A percentile compares a stretch with the other conserved stretches of the same genome.
Evolutionary conservation across 768 basidiomycete genomes (phyloP).

Genomic region (Leccinum incarnatum): DNA sequence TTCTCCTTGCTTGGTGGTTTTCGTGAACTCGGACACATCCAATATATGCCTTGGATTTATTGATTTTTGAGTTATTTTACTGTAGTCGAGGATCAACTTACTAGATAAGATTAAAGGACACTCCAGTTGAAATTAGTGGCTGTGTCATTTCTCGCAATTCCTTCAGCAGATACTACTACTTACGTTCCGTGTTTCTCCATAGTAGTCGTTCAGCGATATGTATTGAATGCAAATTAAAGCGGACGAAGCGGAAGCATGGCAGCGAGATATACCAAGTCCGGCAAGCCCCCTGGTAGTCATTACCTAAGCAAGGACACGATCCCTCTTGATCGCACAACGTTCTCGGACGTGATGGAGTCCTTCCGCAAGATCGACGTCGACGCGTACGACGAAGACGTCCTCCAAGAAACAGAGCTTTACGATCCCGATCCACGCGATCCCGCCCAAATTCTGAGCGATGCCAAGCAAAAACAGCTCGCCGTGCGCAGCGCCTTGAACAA

Average conservation of each 20-base stretch:
- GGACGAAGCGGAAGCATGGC: too few relatives aligned
- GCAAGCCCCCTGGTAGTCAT: not conserved
- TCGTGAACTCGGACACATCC: not conserved
- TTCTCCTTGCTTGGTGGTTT: not conserved
- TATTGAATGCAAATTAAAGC: too few relatives aligned
- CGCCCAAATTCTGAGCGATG: constrained; percentile 67
- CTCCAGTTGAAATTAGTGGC: not conserved
- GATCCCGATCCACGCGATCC: constrained; percentile 82
- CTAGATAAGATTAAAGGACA: not conserved
- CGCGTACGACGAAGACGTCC: constrained; percentile 84
- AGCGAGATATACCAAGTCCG: too few relatives aligned
- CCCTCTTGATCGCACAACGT: not conserved
- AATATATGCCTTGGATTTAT: not conserved
- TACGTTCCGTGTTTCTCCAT: too few relatives aligned
- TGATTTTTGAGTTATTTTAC: not conserved
- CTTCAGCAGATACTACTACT: too few relatives aligned
- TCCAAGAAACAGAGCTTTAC: constrained; percentile 83
- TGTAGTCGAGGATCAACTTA: not conserved
- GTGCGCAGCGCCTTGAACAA: constrained; percentile 74
- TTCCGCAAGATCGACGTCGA: constrained; percentile 97
- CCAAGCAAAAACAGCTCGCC: constrained; percentile 67
- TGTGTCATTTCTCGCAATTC: too few relatives aligned
- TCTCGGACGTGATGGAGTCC: constrained; percentile 41
- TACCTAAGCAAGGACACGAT: constrained; percentile 8
- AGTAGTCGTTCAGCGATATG: too few relatives aligned